phyloP scores from a whole-genome alignment of 257 asterid genomes.

The Apocynum venetum region DNA sequence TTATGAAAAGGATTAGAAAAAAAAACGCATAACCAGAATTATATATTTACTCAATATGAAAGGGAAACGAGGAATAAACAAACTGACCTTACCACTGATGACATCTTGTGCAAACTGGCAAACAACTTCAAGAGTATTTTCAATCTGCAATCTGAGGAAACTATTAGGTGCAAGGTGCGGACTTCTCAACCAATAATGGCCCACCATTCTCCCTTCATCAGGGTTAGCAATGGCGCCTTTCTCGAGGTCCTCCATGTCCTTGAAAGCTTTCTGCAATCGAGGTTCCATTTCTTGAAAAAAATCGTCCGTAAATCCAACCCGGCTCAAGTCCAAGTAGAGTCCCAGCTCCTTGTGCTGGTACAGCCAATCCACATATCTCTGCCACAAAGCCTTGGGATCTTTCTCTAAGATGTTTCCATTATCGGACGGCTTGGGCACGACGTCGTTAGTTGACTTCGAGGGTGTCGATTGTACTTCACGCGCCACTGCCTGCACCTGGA shows the following conservation, averaged over 20 bases:
- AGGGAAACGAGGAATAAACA: background rate
- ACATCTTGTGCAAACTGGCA: slow-evolving; percentile 67
- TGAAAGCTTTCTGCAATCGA: slow-evolving; percentile 61
- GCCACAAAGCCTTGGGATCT: slow-evolving; percentile 70
- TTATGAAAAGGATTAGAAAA: background rate
- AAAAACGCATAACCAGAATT: background rate
- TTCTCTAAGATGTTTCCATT: slow-evolving; percentile 33
- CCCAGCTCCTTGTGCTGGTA: slow-evolving; percentile 98
- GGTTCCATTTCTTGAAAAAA: slow-evolving; percentile 88
- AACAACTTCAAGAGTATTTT: slow-evolving; percentile 57
- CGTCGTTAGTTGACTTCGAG: slow-evolving; percentile 33
- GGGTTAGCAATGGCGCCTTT: slow-evolving; percentile 97
- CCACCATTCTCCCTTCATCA: slow-evolving; percentile 97
- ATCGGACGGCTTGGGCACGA: slow-evolving; percentile 20
- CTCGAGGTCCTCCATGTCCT: slow-evolving; percentile 80
- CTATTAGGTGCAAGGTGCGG: slow-evolving; percentile 79
- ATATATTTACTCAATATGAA: background rate
- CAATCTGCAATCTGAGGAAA: slow-evolving; percentile 58
- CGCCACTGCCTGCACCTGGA: slow-evolving; percentile 56
- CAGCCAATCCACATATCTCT: slow-evolving; percentile 84
- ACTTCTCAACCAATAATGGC: slow-evolving; percentile 90
- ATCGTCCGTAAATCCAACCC: slow-evolving; percentile 80
- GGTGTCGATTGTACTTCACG: slow-evolving; percentile 57
- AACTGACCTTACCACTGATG: slow-evolving; percentile 97
- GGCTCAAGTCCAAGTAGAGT: slow-evolving; percentile 74